A percentile compares a stretch with the other conserved stretches of the same genome.
phyloP scores from a whole-genome alignment of 768 basidiomycete species.

The Lactarius psammicola region DNA sequence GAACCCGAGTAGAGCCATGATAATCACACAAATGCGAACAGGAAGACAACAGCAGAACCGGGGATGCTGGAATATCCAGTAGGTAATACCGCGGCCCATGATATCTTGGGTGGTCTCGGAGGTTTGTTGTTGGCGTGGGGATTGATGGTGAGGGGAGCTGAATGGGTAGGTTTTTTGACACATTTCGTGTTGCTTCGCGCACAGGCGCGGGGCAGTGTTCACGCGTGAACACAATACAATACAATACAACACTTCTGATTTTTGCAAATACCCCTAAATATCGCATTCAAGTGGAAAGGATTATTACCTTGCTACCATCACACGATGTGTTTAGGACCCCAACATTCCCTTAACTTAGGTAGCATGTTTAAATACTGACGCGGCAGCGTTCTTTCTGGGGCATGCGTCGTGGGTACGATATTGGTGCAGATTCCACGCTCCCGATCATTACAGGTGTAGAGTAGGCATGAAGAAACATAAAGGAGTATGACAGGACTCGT shows the following conservation, averaged over 20 bases:
- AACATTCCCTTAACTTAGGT: not conserved
- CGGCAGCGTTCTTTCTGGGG: not conserved
- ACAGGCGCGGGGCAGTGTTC: too few relatives aligned
- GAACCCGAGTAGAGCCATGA: constrained; percentile 53
- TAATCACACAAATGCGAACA: constrained; percentile 57
- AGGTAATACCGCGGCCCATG: constrained; percentile 23
- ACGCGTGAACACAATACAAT: not conserved
- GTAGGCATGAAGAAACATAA: constrained; percentile 8
- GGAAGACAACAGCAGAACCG: constrained; percentile 64
- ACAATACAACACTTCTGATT: too few relatives aligned
- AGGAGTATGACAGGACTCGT: not conserved
- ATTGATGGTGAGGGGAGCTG: not conserved
- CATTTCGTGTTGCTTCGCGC: too few relatives aligned
- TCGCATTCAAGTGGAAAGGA: too few relatives aligned
- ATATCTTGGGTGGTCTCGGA: not conserved
- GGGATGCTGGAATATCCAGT: constrained; percentile 26
- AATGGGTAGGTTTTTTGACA: too few relatives aligned
- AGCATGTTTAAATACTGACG: too few relatives aligned
- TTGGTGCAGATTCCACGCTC: not conserved
- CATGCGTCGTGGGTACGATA: not conserved
- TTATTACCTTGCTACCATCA: not conserved
- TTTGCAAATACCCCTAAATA: too few relatives aligned
- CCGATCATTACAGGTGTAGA: constrained; percentile 9
- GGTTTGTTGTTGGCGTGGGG: not conserved
- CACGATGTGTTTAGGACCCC: not conserved